These are phyloP conservation scores for Aspergillus steynii DNA, from an alignment of 495 filamentous ascomycete species.

Conservation along the genomic window DNA sequence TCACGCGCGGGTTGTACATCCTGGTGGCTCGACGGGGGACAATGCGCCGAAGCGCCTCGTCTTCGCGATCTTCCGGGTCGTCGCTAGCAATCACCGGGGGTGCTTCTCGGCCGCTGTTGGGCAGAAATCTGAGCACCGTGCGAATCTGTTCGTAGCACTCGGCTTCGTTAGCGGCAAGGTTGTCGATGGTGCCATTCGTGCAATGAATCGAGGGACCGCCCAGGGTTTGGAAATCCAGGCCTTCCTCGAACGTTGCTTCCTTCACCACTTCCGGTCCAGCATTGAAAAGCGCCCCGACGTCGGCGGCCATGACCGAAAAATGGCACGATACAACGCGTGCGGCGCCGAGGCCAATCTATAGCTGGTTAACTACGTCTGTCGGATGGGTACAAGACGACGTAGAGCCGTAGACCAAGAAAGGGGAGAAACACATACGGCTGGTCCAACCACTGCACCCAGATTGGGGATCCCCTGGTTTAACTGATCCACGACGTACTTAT, in stretches of 20 bases:
- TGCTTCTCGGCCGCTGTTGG: slow-evolving; percentile 53
- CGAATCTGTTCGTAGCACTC: slow-evolving; percentile 62
- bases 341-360: slow-evolving; percentile 60
- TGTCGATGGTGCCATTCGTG: slow-evolving; percentile 66
- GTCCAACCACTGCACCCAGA: slow-evolving; percentile 60
- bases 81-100: slow-evolving; percentile 48
- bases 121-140: slow-evolving; percentile 55
- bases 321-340: slow-evolving; percentile 61
- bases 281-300: slow-evolving; percentile 62
- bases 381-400: neutral
- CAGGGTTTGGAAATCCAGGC: slow-evolving; percentile 53
- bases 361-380: neutral
- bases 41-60: slow-evolving; percentile 51
- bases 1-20: slow-evolving; percentile 59
- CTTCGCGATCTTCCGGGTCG: slow-evolving; percentile 49
- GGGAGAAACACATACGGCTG: slow-evolving; percentile 41
- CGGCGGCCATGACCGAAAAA: slow-evolving; percentile 65
- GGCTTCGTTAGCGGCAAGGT: slow-evolving; percentile 58
- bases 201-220: slow-evolving; percentile 62
- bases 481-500: slow-evolving; percentile 52
- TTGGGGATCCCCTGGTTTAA: slow-evolving; percentile 65
- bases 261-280: slow-evolving; percentile 64
- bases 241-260: slow-evolving; percentile 61
- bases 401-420: neutral
- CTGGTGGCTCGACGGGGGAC: slow-evolving; percentile 57